Percentiles rank a stretch among this genome's conserved stretches.
Conservation (phyloP, 2,329 filamentous ascomycete genomes). For the Pseudogymnoascus sp. region DNA sequence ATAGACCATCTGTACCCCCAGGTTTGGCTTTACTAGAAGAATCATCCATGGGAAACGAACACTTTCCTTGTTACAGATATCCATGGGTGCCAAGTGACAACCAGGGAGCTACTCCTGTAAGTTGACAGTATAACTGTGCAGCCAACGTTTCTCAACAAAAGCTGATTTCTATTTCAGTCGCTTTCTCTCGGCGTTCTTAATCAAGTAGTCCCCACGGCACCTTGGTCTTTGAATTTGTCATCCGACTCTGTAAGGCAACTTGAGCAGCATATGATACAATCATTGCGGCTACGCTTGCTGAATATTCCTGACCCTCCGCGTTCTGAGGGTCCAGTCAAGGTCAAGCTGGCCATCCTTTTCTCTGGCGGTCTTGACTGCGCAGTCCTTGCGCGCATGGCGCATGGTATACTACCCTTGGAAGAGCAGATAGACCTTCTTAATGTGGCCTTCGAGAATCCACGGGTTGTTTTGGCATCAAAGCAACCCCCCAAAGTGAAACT, state of each 20-base stretch:
- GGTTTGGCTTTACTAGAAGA: background rate
- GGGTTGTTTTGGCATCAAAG: constrained; percentile 53
- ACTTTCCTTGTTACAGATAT: constrained; percentile 8
- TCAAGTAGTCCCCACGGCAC: constrained; percentile 31
- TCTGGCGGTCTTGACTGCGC: constrained; percentile 94
- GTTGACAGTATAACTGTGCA: constrained; percentile 14
- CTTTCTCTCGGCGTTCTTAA: constrained; percentile 26
- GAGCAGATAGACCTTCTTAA: constrained; percentile 84
- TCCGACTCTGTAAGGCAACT: constrained; percentile 49
- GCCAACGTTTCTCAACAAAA: background rate
- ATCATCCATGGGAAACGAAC: constrained; percentile 4
- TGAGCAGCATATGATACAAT: constrained; percentile 47
- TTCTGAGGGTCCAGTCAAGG: constrained; percentile 29
- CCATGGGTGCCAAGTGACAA: constrained; percentile 9
- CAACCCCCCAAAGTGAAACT: constrained; percentile 27
- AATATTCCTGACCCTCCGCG: constrained; percentile 55
- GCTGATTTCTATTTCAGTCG: constrained; percentile 9
- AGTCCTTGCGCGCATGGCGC: constrained; percentile 70
- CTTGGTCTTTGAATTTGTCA: constrained; percentile 28
- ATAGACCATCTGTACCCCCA: background rate
- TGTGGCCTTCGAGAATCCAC: constrained; percentile 92
- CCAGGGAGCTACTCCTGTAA: constrained; percentile 11
- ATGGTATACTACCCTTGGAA: constrained; percentile 62
- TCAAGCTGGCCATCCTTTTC: constrained; percentile 73
- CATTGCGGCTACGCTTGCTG: constrained; percentile 57